Conservation (phyloP, 345 rosid genomes). For the Mangifera indica region DNA sequence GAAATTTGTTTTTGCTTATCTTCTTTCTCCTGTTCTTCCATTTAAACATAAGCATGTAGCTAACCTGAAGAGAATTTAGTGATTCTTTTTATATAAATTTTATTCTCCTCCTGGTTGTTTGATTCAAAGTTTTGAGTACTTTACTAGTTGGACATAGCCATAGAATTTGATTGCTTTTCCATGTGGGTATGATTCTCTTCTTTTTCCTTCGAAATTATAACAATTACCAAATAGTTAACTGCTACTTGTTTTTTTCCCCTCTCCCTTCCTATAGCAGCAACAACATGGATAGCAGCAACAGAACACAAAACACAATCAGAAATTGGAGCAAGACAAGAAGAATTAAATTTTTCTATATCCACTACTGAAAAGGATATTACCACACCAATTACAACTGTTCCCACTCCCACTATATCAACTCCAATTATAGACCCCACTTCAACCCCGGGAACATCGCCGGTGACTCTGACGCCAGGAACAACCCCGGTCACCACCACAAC, state of each 20-base stretch:
- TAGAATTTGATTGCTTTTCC: conserved; percentile 26
- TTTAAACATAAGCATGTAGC: neutral
- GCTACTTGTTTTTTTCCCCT: neutral
- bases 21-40: neutral
- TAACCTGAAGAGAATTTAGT: neutral
- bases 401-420: conserved; percentile 13
- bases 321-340: neutral
- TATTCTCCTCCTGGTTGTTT: no score
- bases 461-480: conserved; percentile 26
- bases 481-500: conserved; percentile 24
- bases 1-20: neutral
- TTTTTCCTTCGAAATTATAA: neutral
- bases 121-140: conserved; percentile 14
- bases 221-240: neutral
- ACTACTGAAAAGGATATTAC: conserved; percentile 47
- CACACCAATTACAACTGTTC: conserved; percentile 57
- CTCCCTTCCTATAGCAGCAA: no score
- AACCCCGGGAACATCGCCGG: conserved; percentile 45
- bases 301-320: neutral
- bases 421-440: conserved; percentile 48
- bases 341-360: conserved; percentile 10
- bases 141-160: conserved; percentile 16
- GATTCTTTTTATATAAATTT: neutral
- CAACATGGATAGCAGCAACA: neutral
- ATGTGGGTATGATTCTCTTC: conserved; percentile 24